Evolutionary conservation across 139 green algal genomes (phyloP), one percentile per base, ranked within the genome.

Genomic region (Chlamydomonas incerta): DNA sequence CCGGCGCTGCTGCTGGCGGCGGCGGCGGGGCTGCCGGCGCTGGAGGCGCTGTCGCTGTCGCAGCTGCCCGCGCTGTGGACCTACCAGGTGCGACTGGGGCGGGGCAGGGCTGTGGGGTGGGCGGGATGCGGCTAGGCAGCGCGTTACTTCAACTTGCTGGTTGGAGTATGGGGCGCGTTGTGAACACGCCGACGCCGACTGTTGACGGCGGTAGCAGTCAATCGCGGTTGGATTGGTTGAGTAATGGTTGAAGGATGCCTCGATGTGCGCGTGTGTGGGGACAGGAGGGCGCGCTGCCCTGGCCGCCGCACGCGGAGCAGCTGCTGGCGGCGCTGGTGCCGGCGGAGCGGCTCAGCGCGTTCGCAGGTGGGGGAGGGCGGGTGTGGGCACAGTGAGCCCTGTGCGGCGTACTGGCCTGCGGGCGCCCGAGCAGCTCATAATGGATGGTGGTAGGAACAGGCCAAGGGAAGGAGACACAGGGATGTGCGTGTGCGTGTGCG

Each of bases 1-100:
- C 79, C 79, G 13, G 65, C 75, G 79, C 79, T 85, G 65, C 79
- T 85, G 79, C 79, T 85, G 31, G 79, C 79, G 3, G 79, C 79
- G 0, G 65, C 65, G 0, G 21, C 47, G 0, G 77, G 58, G 41
- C 79, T 85, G 47, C 79, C 79, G 23, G 3, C 23, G 23, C 79
- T 85, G 11, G 50, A 63, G 47, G 9, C 2, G 18, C 66, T 85
- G 66, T 63, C 28, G 21, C 20, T 85, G 50, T 35, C 66, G n/a
- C 47, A 67, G 79, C 79, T 75, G 66, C 79, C 79, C 21, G 65
- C 79, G 9, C 41, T 50, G 10, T 85, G 65, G 66, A 85, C 65
- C 10, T 85, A 85, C 79, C 41, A 50, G 41, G 24, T 23, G n/a
- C n/a, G n/a, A n/a, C n/a, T n/a, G n/a, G n/a, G n/a, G n/a, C n/a